phyloP scores from a whole-genome alignment of 306 rosid species.

The Cucurbita moschata region DNA sequence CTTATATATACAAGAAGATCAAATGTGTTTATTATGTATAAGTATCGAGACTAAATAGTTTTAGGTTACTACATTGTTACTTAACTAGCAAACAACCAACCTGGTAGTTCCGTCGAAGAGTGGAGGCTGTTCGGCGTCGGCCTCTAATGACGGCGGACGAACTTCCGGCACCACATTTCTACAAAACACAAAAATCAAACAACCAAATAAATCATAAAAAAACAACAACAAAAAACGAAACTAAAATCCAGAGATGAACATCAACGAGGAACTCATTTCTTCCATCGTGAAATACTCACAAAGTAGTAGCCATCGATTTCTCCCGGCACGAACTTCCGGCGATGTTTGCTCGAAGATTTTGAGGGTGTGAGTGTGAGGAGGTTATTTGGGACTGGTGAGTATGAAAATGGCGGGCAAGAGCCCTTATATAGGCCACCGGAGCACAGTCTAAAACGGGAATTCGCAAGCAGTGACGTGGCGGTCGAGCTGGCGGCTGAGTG shows the following conservation, averaged over 20 bases:
- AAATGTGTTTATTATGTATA: too few species aligned
- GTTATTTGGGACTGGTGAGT: not conserved
- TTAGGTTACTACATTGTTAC: too few species aligned
- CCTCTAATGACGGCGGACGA: slow-evolving; percentile 25
- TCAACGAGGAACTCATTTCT: not conserved
- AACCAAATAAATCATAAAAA: not conserved
- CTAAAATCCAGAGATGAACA: not conserved
- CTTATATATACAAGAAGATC: too few species aligned
- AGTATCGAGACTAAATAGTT: too few species aligned
- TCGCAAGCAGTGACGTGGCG: slow-evolving; percentile 6
- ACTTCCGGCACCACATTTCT: not conserved
- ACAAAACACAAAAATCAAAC: not conserved
- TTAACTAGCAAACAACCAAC: slow-evolving; percentile 11
- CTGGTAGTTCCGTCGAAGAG: slow-evolving; percentile 82
- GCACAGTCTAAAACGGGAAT: not conserved
- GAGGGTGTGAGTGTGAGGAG: not conserved
- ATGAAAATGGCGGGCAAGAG: not conserved
- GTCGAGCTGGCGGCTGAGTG: not conserved
- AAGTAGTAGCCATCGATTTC: not conserved
- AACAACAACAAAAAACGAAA: not conserved
- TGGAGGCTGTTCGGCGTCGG: slow-evolving; percentile 49
- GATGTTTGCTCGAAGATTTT: not conserved
- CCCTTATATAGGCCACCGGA: not conserved
- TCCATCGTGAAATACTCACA: not conserved
- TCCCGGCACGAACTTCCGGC: not conserved